Base-by-base conservation (phyloP, 495 filamentous ascomycete species). In the Xylaria longipes region DNA sequence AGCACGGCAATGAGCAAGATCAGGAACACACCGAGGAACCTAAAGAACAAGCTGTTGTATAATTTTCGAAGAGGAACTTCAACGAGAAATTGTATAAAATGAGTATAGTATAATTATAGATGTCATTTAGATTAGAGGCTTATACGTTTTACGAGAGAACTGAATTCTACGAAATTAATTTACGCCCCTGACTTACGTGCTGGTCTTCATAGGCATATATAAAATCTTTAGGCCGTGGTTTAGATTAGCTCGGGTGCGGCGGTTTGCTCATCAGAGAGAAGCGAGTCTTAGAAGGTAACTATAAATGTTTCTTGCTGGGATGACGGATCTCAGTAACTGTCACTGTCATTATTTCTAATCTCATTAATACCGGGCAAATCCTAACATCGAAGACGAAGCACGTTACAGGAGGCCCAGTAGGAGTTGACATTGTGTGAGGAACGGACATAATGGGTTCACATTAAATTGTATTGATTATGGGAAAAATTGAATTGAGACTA, bases 1-100 rank as follows among this genome's bases (percentile, higher is more conserved):
- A 3, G 27, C 45, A 77, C 68, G 25, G 69, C n/a, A 33, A 48
- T 20, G 29, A 70, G 0, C 48, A 69, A n/a, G 71, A 57, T 2
- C 72, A 74, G 33, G 65, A 69, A 46, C 25, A 45, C 8, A 31
- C n/a, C 20, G 17, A 68, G 65, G 66, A 37, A 3, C 46, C 27
- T 12, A 50, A 33, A n/a, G 43, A 48, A 0, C 8, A 25, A 20
- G 7, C 3, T 66, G n/a, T 25, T 11, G 46, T 54, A 17, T 66
- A 54, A 46, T 8, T 8, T 25, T 54, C 4, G 14, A 27, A 54
- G 31, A 41, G 7, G 1, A 5, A 5, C 20, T 14, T 50, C 14
- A 66, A 4, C 45, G n/a, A n/a, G 17, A 14, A 52, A 22, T 31
- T n/a, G 17, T 48, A 11, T 45, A 31, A 14, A 48, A 22, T 48